phyloP scores from a whole-genome alignment of 352 stramenopile species.

The Globisporangium uncinulatum region DNA sequence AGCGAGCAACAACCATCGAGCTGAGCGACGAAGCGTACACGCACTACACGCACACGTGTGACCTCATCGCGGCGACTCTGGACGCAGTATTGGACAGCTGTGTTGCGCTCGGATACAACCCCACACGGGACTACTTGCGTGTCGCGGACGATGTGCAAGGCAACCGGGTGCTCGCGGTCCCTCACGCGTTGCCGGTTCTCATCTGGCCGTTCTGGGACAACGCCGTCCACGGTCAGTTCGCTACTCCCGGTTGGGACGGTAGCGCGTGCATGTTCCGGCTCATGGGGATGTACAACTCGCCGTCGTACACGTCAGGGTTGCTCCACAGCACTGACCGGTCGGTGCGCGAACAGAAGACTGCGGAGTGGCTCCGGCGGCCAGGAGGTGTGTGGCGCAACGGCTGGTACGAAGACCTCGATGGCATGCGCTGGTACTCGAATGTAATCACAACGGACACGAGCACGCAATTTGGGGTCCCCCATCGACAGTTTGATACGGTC shows the following conservation, averaged over 20 bases:
- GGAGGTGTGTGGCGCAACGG: slow-evolving; percentile 31
- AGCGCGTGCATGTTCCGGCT: slow-evolving; percentile 24
- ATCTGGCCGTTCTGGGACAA: slow-evolving; percentile 35
- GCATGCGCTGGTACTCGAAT: slow-evolving; percentile 25
- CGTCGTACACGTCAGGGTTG: slow-evolving; percentile 10
- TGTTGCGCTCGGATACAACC: slow-evolving; percentile 18
- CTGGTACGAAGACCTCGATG: slow-evolving; percentile 25
- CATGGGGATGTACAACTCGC: slow-evolving; percentile 21
- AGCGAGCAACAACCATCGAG: background rate
- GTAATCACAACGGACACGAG: slow-evolving; percentile 23
- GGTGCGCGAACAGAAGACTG: slow-evolving; percentile 25
- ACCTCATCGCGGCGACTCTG: slow-evolving; percentile 12
- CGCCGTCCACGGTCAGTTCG: slow-evolving; percentile 8
- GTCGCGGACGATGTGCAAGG: slow-evolving; percentile 17
- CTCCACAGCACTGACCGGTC: slow-evolving; percentile 4
- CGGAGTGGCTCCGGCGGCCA: slow-evolving; percentile 25
- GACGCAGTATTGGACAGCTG: slow-evolving; percentile 16
- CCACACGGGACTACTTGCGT: slow-evolving; percentile 13
- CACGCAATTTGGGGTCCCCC: slow-evolving; percentile 12
- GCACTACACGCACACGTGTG: slow-evolving; percentile 16
- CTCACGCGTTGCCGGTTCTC: slow-evolving; percentile 18
- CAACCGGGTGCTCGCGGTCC: slow-evolving; percentile 9
- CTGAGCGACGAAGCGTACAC: background rate
- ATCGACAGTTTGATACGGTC: slow-evolving; percentile 31
- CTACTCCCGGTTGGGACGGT: slow-evolving; percentile 20